Base-by-base conservation (phyloP, 805 yeast species). In the Vanderwaltozyma verrucispora region DNA sequence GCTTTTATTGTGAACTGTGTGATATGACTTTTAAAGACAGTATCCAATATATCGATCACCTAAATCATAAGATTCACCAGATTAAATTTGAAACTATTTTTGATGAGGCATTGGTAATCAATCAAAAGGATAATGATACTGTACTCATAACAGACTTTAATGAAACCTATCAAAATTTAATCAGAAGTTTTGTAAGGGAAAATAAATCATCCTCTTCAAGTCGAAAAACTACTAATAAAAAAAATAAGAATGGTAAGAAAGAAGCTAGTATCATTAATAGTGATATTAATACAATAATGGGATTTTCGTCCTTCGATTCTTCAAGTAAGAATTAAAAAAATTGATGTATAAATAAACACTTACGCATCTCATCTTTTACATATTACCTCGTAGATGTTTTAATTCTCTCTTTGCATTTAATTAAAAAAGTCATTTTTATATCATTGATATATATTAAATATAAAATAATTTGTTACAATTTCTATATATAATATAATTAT, bases 1-100 rank as follows among this genome's bases (percentile, higher is more conserved):
- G 96, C 17, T 89, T 89, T 59, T 72, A 72, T 48, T 92, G 98
- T 60, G 82, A 80, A 10, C 57, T 74, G 2, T 92, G 98, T 59
- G 74, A 80, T 44, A 57, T 84, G 40, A 79, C 89, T 2, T 89
- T 75, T 61, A 77, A 86, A 51, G 96, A 92, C 54, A 80, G 82
- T 39, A 62, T 86, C 47, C 81, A 86, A 43, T 76, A 77, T 54
- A 68, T 85, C 3, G 94, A 88, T 53, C 97, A 92, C 62, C 64
- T 85, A 51, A 86, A 84, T 51, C 75, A 86, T 27, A 77, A 76
- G 26, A 78, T 71, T 42, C 97, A 82, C 59, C 51, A 69, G 28
- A 54, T 61, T 4, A 68, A 64, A 40, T 66, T 69, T 39, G 70
- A 56, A 33, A 37, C 41, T 8, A 23, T 55, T 11, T 59, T 57